Evolutionary conservation across 768 basidiomycete genomes (phyloP), one percentile per base, ranked within the genome.

Genomic region (Lactifluus pinguis): DNA sequence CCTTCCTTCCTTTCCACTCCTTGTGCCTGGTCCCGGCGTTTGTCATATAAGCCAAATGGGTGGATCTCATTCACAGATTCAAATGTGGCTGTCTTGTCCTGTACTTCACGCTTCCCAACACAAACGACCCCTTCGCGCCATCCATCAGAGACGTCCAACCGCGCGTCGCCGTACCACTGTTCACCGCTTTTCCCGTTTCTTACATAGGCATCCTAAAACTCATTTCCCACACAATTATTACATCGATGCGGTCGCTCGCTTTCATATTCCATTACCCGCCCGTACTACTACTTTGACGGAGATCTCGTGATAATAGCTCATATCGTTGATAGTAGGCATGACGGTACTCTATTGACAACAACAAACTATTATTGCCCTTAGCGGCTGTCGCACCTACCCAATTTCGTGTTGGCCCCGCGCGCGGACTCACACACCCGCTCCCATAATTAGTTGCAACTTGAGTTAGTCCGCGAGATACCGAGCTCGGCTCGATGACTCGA

Each of bases 21-120:
- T 58, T 58, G 61, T 62, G 51, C 61, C 61, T 62, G 51, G 56
- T 39, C 57, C 25, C 56, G 61, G 56, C 52, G 47, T 62, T 62
- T 62, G 61, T 62, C 60, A 62, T 62, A 53, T 62, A 62, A 62
- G 61, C 61, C 61, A 62, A 62, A 53, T 62, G 56, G 52, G 47
- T 62, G 61, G 61, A 62, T 62, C 61, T 58, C 52, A 58, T 62
- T 62, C 52, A 54, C 57, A 62, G 61, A 62, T 62, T 58, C 61
- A 11, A 62, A 58, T 58, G 52, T 53, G 61, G 49, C 51, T 53
- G 60, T n/a, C 47, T 25, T 41, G 52, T 52, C 53, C 42, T 52
- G 25, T 36, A 57, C 56, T 32, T 52, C 53, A 49, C 61, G 39
- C 61, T 62, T 62, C 61, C 54, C 61, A 62, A 47, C 55, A 1